Percentiles rank a stretch among this genome's conserved stretches.
phyloP scores from a whole-genome alignment of 495 filamentous ascomycete genomes.

The Neurospora sp. region DNA sequence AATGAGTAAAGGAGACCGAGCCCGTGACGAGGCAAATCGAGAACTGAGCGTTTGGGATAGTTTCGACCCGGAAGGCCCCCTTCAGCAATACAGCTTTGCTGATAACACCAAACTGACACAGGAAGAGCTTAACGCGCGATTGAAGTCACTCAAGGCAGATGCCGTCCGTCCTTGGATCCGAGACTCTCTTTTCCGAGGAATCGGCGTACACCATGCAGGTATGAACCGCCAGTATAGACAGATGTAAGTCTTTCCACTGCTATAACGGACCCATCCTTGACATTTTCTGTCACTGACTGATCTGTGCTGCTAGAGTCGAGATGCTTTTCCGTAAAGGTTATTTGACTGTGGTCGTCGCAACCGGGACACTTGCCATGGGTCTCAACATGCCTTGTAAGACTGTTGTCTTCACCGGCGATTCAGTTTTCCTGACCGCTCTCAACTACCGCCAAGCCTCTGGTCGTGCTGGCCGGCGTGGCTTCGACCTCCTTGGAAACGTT shows the following conservation, averaged over 20 bases:
- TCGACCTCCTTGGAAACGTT: constrained; percentile 72
- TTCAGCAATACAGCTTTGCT: constrained; percentile 55
- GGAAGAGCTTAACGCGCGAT: constrained; percentile 43
- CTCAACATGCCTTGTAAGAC: constrained; percentile 85
- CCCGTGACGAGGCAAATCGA: constrained; percentile 16
- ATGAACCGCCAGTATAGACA: constrained; percentile 71
- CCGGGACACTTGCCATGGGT: constrained; percentile 64
- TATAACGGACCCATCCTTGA: background rate
- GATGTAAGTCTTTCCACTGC: constrained; percentile 11
- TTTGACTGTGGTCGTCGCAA: constrained; percentile 64
- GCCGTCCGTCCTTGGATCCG: constrained; percentile 39
- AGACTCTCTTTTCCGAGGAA: constrained; percentile 48
- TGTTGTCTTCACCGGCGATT: constrained; percentile 66
- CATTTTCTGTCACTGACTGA: constrained; percentile 10
- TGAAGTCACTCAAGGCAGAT: constrained; percentile 34
- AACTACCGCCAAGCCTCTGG: constrained; percentile 70
- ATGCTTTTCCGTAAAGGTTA: constrained; percentile 67
- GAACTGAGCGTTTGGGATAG: constrained; percentile 45
- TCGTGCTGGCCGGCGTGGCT: constrained; percentile 69
- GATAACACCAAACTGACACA: constrained; percentile 42
- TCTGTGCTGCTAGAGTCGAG: constrained; percentile 38
- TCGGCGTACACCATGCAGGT: constrained; percentile 70
- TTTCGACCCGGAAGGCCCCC: constrained; percentile 56
- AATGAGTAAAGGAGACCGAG: constrained; percentile 27
- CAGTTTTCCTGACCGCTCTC: constrained; percentile 58